Base-by-base conservation (phyloP, 2,329 filamentous ascomycete species). In the Cryphonectria naterciae region DNA sequence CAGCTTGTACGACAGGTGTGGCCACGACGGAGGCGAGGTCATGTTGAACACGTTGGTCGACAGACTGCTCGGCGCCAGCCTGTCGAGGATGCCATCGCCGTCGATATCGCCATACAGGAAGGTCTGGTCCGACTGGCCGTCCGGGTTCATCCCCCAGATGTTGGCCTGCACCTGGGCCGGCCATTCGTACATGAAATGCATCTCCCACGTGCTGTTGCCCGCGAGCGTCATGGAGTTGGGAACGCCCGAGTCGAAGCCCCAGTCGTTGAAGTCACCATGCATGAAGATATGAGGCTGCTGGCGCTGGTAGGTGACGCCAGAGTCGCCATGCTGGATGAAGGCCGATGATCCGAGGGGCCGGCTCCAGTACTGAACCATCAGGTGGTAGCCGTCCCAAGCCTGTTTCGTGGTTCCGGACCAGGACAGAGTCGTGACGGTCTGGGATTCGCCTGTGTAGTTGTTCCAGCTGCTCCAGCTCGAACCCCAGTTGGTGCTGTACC, bases 101-200 rank as follows among this genome's bases (percentile, higher is more conserved):
- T 91, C 86, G 19, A 88, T 82, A 76, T 91, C 89, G 43, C 89
- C 89, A 72, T 85, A 86, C 2, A 89, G 84, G 68, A 83, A 85
- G 15, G 85, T 85, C 73, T 87, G 81, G 77, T 91, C 89, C 0
- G 89, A 88, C 74, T 86, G 80, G 13, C 88, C 88, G 77, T 90
- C 85, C 0, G 85, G 84, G 74, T 91, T 89, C 76, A 90, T 88
- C 64, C 89, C 89, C 89, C 89, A 91, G 6, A 89, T 84, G 73
- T 90, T 91, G 68, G 90, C 79, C 75, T 91, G 88, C 65, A 88
- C 84, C 60, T 85, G 80, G 2, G 85, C 84, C 13, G 89, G 89
- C 85, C 87, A 91, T 75, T 91, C 89, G 6, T 84, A 81, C 84
- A 90, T 85, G 71, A 90, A 88, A 72, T 88, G 82, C 75, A 85